Percentiles rank a stretch among this genome's conserved stretches.
Conservation (phyloP, 306 rosid species). For the Morella rubra region DNA sequence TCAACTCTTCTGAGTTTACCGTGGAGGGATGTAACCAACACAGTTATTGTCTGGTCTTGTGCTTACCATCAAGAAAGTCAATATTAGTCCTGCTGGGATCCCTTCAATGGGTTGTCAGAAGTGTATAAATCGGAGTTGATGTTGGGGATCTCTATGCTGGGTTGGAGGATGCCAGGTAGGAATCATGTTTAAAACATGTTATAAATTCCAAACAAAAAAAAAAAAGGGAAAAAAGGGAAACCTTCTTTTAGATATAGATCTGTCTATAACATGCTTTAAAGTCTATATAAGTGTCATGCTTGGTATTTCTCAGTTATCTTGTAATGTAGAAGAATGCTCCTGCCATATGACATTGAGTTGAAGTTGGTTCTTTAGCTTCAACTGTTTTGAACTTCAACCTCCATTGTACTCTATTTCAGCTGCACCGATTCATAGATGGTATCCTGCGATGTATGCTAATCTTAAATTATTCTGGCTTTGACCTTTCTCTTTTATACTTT, state of each 20-base stretch:
- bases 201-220: too few species aligned
- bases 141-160: background rate
- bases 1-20: background rate
- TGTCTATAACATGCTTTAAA: background rate
- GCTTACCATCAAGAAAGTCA: background rate
- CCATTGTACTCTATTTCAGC: background rate
- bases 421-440: background rate
- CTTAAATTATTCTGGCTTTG: background rate
- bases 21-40: background rate
- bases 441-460: background rate
- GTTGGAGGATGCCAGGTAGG: background rate
- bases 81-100: background rate
- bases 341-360: background rate
- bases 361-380: background rate
- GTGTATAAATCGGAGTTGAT: background rate
- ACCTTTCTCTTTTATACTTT: conserved; percentile 9
- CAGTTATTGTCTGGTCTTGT: background rate
- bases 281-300: background rate
- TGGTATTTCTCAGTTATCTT: background rate
- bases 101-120: background rate
- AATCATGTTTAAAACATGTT: background rate
- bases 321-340: background rate
- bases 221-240: background rate
- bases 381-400: background rate
- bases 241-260: background rate